Base-by-base conservation (phyloP, 2,329 filamentous ascomycete species). In the Ustulina deusta region DNA sequence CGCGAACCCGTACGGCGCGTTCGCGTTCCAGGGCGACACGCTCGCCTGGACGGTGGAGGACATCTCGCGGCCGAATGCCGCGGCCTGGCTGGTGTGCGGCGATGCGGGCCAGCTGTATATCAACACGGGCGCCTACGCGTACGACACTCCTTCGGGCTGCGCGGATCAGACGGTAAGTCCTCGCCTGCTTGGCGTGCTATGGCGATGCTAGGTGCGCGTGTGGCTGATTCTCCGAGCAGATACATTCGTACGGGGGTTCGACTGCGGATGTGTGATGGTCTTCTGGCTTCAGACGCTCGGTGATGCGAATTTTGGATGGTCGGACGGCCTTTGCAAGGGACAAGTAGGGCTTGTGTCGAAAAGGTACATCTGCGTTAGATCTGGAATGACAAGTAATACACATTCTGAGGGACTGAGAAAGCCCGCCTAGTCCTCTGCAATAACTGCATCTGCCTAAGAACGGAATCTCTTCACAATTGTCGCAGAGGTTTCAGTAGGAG, bases 1-100 rank as follows among this genome's bases (percentile, higher is more conserved):
- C 46, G 81, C 84, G 74, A 88, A 86, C 74, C 78, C 81, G 0
- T 89, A 86, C 65, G 87, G 87, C 6, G 83, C 82, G 0, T 89
- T 89, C 74, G 82, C 78, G 0, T 90, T 84, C 76, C 83, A 84
- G 69, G 87, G 87, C n/a, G 87, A 89, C 75, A 83, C 86, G 2
- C 74, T 89, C 38, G 85, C 84, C 11, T 89, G 87, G 87, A 81
- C 77, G 61, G 81, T 80, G 15, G 74, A 81, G 1, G 82, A 81
- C 27, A 77, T 89, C 38, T 77, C 79, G 56, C 76, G 87, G 40
- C 86, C 86, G 58, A 90, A 89, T 74, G 73, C 82, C 51, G 84
- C 83, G 22, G 87, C 87, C 1, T 90, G 87, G 86, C 83, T 88
- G 70, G 87, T 89, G 60, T 90, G 86, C 69, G 79, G 78, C 52